Conservation (phyloP, 148 eudicot species). For the Chenopodium berlandieri region DNA sequence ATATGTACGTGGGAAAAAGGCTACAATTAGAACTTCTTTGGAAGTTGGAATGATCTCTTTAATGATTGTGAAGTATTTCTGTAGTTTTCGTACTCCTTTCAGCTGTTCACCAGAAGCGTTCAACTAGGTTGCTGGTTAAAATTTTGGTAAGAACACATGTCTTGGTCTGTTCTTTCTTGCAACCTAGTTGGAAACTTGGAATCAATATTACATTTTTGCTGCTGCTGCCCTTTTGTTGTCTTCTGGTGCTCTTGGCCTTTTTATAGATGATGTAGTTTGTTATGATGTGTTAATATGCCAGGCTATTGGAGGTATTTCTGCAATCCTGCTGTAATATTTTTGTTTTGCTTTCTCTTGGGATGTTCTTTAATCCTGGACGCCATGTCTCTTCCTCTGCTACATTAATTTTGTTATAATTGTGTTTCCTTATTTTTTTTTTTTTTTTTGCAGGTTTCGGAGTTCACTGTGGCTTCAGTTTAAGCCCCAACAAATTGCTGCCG, state of each 20-base stretch:
- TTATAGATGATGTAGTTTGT: constrained; percentile 37
- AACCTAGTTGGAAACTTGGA: constrained; percentile 20
- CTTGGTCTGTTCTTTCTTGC: constrained; percentile 46
- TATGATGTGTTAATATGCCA: constrained; percentile 25
- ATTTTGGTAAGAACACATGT: constrained; percentile 76
- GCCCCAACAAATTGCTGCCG: constrained; percentile 97
- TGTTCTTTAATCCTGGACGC: neutral
- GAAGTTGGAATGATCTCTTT: constrained; percentile 51
- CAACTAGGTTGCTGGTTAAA: constrained; percentile 69
- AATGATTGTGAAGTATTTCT: constrained; percentile 45
- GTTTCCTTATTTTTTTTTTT: neutral
- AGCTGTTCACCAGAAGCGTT: constrained; percentile 67
- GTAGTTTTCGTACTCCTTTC: constrained; percentile 53
- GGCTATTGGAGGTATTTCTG: constrained; percentile 33
- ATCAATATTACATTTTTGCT: constrained; percentile 5
- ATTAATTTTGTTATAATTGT: neutral
- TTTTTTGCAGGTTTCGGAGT: constrained; percentile 73
- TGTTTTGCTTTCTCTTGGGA: constrained; percentile 29
- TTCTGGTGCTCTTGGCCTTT: constrained; percentile 20
- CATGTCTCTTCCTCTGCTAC: neutral
- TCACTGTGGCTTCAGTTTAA: constrained; percentile 97
- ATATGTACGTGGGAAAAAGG: constrained; percentile 43
- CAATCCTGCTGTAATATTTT: constrained; percentile 8
- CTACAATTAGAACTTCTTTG: constrained; percentile 28
- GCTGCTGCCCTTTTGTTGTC: constrained; percentile 3